phyloP scores from a whole-genome alignment of 805 yeast genomes.

The Kregervanrija fluxuum region DNA sequence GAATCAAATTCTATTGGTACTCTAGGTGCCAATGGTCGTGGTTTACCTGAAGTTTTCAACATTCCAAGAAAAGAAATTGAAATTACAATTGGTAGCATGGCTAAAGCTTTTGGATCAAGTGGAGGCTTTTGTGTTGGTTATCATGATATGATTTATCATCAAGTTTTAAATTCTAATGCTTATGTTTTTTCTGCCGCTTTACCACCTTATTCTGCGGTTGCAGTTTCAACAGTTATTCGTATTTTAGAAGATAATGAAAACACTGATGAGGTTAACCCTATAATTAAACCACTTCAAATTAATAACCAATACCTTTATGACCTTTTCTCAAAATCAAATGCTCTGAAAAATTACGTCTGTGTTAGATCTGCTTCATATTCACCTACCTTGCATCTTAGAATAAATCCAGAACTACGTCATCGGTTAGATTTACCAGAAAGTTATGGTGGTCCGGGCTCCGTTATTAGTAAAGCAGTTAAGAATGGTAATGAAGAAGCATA shows the following conservation, averaged over 20 bases:
- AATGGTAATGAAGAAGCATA: conserved; percentile 34
- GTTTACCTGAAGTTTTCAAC: conserved; percentile 67
- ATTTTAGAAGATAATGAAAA: conserved; percentile 34
- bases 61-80: conserved; percentile 70
- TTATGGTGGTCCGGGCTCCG: conserved; percentile 41
- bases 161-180: conserved; percentile 82
- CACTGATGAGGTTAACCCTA: conserved; percentile 29
- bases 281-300: conserved; percentile 31
- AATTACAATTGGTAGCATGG: conserved; percentile 82
- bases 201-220: conserved; percentile 83
- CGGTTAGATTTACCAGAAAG: conserved; percentile 38
- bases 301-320: conserved; percentile 35
- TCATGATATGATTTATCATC: conserved; percentile 78
- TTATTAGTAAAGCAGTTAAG: conserved; percentile 36
- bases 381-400: conserved; percentile 62
- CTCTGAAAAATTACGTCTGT: conserved; percentile 33
- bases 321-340: conserved; percentile 32
- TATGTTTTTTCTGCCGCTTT: conserved; percentile 91
- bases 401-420: conserved; percentile 41
- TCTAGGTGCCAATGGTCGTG: conserved; percentile 79
- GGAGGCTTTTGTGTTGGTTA: conserved; percentile 95
- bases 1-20: conserved; percentile 85
- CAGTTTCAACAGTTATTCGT: conserved; percentile 42
- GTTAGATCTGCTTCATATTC: conserved; percentile 53
- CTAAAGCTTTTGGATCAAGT: conserved; percentile 70